These are phyloP conservation scores for Daedalea quercina DNA, from an alignment of 768 basidiomycete genomes.

Conservation along the genomic window DNA sequence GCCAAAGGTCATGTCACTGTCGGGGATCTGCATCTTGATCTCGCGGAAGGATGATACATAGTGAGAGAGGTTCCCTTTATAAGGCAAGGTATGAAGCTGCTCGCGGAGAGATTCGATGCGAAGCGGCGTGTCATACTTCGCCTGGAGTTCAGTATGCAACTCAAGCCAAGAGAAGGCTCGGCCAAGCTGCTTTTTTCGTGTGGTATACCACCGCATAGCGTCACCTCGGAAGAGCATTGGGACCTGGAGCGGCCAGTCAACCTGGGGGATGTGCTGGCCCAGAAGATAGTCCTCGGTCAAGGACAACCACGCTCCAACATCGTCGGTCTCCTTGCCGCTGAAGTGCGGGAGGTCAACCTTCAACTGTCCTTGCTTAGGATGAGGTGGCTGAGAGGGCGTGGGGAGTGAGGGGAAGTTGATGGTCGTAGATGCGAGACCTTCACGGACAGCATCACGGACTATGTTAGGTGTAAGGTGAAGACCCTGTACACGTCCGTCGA, in stretches of 20 bases:
- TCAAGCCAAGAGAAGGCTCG: conserved; percentile 1
- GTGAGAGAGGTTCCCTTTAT: conserved; percentile 2
- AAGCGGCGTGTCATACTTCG: conserved; percentile 4
- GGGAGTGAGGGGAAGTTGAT: neutral
- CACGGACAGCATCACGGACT: neutral
- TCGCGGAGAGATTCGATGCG: conserved; percentile 3
- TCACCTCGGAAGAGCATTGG: conserved; percentile 5
- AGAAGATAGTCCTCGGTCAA: conserved; percentile 1
- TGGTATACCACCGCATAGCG: conserved; percentile 1
- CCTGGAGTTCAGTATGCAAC: neutral
- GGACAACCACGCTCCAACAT: conserved; percentile 1
- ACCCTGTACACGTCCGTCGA: neutral
- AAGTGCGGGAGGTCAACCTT: conserved; percentile 3
- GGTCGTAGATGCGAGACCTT: neutral
- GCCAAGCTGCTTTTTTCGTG: conserved; percentile 1
- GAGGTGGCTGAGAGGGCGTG: neutral
- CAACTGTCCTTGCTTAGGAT: neutral
- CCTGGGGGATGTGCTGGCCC: conserved; percentile 1
- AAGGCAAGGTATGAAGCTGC: neutral
- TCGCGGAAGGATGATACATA: conserved; percentile 1
- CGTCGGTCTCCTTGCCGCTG: conserved; percentile 3
- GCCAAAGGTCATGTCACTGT: conserved; percentile 4
- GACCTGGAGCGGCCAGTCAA: conserved; percentile 4
- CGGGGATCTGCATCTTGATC: conserved; percentile 5
- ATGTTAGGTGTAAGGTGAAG: neutral